Evolutionary conservation across 495 filamentous ascomycete species (phyloP), one percentile per base, ranked within the genome.

Genomic region (Aspergillus avenaceus): DNA sequence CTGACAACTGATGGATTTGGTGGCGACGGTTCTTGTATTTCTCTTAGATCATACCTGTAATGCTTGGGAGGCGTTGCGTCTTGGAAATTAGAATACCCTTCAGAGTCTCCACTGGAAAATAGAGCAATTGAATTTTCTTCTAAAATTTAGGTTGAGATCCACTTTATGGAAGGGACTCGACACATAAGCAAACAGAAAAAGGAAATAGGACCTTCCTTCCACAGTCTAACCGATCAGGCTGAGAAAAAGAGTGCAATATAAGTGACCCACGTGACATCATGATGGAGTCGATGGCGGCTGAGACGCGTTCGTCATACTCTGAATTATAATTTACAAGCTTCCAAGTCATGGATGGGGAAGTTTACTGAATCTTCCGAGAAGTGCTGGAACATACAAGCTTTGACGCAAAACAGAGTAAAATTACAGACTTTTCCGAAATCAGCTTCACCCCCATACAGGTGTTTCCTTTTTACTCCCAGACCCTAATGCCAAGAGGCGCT

Each of bases 1-100:
- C 85, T 53, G 78, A 80, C 36, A 80, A 79, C 54, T 74, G 53
- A 70, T 56, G 59, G 12, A 38, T 25, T 43, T 34, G 44, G 41
- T 21, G 12, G 23, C 22, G 24, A 18, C 38, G 8, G 27, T 28
- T 52, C 26, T 46, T 12, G 11, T 51, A 27, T 26, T 36, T 25
- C 5, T 43, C 22, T 45, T 41, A 36, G 13, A 47, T 41, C 41
- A 21, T 26, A 25, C 9, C 36, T 24, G 22, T 45, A 37, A 50
- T 47, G 43, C 29, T 42, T 49, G 50, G 31, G 50, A 37, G 51
- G 58, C 51, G 54, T 60, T 60, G 23, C n/a, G n/a, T n/a, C n/a
- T n/a, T n/a, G n/a, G n/a, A n/a, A n/a, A 31, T 21, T 16, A 16
- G 28, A 31, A 50, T 47, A 55, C 48, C 53, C 53, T 8, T 38